Base-by-base conservation (phyloP, 1,284 basidiomycete genomes). In the Puccinia sorghi region DNA sequence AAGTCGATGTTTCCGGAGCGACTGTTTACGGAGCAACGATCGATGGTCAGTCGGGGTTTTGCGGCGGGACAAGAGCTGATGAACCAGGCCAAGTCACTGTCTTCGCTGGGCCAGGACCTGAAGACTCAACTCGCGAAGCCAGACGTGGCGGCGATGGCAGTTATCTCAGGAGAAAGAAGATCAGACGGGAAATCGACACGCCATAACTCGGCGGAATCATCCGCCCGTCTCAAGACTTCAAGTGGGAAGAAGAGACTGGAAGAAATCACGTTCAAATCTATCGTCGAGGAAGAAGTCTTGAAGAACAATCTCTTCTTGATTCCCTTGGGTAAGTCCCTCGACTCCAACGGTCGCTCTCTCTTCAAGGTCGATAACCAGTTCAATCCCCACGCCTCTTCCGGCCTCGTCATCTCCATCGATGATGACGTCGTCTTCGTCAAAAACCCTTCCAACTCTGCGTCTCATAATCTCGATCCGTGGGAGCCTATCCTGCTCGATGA, bases 361-460 rank as follows among this genome's bases (percentile, higher is more conserved):
- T 78, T 69, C 48, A 78, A 67, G 71, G 76, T 78, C 57, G 71
- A 56, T 17, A 69, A 66, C 11, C 63, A 77, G 57, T 77, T 67
- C 25, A 15, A 52, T n/a, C 25, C 46, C 17, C 59, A 75, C 8
- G n/a, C n/a, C n/a, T 57, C 52, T 12, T 57, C 50, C 20, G 67
- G 67, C 12, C 52, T 56, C 20, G 61, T 78, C 9, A 61, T 78
- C 46, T 78, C 64, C 25, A 71, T 78, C 13, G 39, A 50, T 32
- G 76, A 78, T 22, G 76, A 78, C 67, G 76, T 78, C 20, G 67
- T 78, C 25, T 78, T 50, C 61, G 67, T 61, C n/a, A 71, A 78
- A 78, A 41, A 61, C 39, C 22, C 22, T 5, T 20, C 22, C 22
- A 70, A 57, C 22, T 20, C 46, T 43, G 43, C 39, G 22, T 13